Conservation (phyloP, 2,329 filamentous ascomycete genomes). For the Drechslerella stenobrocha region DNA sequence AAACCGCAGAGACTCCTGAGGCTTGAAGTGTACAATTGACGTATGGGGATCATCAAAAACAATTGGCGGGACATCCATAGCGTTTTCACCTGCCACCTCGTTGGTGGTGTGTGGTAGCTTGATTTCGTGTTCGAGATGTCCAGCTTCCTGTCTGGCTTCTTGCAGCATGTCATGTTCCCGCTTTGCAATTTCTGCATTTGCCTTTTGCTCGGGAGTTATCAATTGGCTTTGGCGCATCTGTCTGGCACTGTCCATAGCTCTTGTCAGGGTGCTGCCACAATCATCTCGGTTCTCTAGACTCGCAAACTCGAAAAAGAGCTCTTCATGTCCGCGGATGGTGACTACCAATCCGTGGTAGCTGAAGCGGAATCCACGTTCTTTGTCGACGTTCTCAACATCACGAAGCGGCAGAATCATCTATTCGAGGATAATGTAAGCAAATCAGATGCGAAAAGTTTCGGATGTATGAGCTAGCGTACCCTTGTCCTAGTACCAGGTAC, state of each 20-base stretch:
- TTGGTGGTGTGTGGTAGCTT: slow-evolving; percentile 53
- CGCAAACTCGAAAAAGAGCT: slow-evolving; percentile 93
- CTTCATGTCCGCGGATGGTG: slow-evolving; percentile 91
- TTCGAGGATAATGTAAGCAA: slow-evolving; percentile 34
- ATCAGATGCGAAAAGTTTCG: background rate
- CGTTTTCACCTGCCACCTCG: slow-evolving; percentile 35
- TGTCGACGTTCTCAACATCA: slow-evolving; percentile 89
- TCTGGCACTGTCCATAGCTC: slow-evolving; percentile 71
- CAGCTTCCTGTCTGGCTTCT: slow-evolving; percentile 65
- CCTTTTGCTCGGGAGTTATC: slow-evolving; percentile 69
- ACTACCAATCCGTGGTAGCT: slow-evolving; percentile 88
- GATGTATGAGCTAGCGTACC: slow-evolving; percentile 52
- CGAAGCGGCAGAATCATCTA: slow-evolving; percentile 79
- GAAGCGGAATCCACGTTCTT: slow-evolving; percentile 91
- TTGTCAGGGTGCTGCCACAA: slow-evolving; percentile 78
- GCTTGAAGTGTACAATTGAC: slow-evolving; percentile 90
- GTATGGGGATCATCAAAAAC: slow-evolving; percentile 86
- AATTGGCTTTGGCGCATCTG: slow-evolving; percentile 71
- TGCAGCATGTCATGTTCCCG: slow-evolving; percentile 80
- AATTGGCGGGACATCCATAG: slow-evolving; percentile 69
- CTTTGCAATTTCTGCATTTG: slow-evolving; percentile 72
- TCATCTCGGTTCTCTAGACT: slow-evolving; percentile 79
- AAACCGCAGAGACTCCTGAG: slow-evolving; percentile 73
- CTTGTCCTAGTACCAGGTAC: slow-evolving; percentile 88
- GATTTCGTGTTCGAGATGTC: slow-evolving; percentile 56